Evolutionary conservation across 257 asterid species (phyloP), one percentile per base, ranked within the genome.

Genomic region (Primulina eburnea): DNA sequence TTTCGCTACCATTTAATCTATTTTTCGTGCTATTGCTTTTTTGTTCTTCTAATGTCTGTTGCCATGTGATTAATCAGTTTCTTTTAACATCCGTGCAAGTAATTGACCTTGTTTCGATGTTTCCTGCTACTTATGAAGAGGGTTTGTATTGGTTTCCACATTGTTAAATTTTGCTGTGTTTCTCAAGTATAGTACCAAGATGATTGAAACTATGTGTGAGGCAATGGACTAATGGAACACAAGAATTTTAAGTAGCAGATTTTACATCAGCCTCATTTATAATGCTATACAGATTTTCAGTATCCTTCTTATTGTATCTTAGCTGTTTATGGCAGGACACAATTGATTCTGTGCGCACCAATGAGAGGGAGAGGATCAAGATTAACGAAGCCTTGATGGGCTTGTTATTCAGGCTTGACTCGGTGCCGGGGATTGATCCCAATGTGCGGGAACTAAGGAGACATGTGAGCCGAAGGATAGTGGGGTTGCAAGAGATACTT

Each of bases 401-500:
- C 8, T 58, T 93, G 73, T 72, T 93, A 58, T 71, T 93, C 57
- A 85, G 75, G 71, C 86, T 90, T 26, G 99, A 93, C 67, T 89
- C 97, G 0, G 97, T 93, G 43, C 99, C 99, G 28, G 97, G 99
- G 26, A n/a, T 85, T 69, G 88, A 93, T 72, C 92, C 90, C 33
- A 80, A 82, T 5, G 95, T 93, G 47, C 84, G 99, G 82, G 96
- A 89, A 75, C 84, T 89, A 73, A 86, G 99, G 82, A 78, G 97
- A 83, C 87, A 83, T 4, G 87, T 93, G 64, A 93, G 96, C 73
- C 96, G 85, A 24, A 84, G 82, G 87, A 85, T 93, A 16, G 97
- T 93, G 62, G 96, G 96, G 60, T 79, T 93, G 87, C 98, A 93
- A 60, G 98, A 93, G 85, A 93, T 93, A 62, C 75, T 93, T 14